These are phyloP conservation scores for Plasmodium fragile DNA, from an alignment of 169 alveolate genomes.

Conservation along the genomic window DNA sequence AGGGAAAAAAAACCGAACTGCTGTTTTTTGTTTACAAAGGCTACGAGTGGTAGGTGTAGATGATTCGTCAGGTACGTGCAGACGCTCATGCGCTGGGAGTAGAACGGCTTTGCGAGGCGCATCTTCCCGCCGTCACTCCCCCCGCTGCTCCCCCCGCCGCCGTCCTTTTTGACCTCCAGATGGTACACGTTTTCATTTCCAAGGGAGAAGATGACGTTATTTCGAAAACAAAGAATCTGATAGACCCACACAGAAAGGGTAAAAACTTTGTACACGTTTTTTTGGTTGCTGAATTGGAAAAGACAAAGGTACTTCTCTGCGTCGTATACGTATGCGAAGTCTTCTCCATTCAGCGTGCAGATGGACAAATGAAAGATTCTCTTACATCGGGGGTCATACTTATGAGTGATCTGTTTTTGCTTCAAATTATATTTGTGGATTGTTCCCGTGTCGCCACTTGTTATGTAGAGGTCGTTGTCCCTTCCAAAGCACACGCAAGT, in stretches of 20 bases:
- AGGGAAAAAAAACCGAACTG: constrained; percentile 59
- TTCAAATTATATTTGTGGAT: constrained; percentile 29
- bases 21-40: constrained; percentile 45
- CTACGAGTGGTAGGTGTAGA: constrained; percentile 31
- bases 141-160: background rate
- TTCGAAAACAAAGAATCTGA: constrained; percentile 23
- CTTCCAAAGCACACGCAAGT: constrained; percentile 33
- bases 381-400: constrained; percentile 28
- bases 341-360: constrained; percentile 15
- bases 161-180: background rate
- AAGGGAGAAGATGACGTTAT: constrained; percentile 28
- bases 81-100: constrained; percentile 31
- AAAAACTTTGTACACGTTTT: constrained; percentile 33
- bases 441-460: constrained; percentile 22
- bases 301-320: constrained; percentile 50
- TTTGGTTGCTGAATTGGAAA: background rate
- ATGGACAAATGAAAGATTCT: constrained; percentile 23
- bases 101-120: constrained; percentile 7
- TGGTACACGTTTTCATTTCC: constrained; percentile 62
- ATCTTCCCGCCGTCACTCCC: background rate
- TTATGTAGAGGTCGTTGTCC: constrained; percentile 22
- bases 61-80: constrained; percentile 47
- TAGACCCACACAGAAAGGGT: constrained; percentile 60
- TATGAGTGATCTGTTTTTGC: constrained; percentile 2
- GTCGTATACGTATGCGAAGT: constrained; percentile 54